Conservation (phyloP, 176 grass and related monocot genomes). For the Oryza glaberrima region DNA sequence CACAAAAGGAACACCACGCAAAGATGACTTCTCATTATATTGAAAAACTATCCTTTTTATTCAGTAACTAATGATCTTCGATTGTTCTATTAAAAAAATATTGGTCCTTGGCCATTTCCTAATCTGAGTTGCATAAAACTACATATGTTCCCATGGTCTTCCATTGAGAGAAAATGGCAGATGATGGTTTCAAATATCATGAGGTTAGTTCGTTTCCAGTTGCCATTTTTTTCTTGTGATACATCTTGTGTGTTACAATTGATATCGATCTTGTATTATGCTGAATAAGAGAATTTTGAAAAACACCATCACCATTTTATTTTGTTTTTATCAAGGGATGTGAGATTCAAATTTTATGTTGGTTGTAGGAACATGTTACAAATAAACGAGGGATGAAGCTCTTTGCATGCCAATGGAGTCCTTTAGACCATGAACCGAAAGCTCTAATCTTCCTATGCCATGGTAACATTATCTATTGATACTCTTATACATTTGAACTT, state of each 20-base stretch:
- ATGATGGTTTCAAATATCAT: slow-evolving; percentile 52
- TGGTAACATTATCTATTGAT: slow-evolving; percentile 38
- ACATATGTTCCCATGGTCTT: slow-evolving; percentile 8
- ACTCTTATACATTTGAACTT: neutral
- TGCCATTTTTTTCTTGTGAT: neutral
- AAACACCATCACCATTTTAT: neutral
- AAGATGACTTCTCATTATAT: too few species aligned
- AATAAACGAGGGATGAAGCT: slow-evolving; percentile 56
- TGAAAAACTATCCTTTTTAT: too few species aligned
- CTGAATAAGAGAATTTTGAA: neutral
- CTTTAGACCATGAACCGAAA: slow-evolving; percentile 51
- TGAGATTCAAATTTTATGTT: neutral
- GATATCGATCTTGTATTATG: neutral
- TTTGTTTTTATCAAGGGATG: neutral
- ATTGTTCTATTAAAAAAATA: too few species aligned
- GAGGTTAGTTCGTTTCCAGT: slow-evolving; percentile 48
- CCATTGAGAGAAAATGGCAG: slow-evolving; percentile 13
- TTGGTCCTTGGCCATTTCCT: neutral
- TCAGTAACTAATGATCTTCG: too few species aligned
- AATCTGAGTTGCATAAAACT: neutral
- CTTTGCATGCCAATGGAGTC: slow-evolving; percentile 71
- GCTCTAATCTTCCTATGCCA: slow-evolving; percentile 80
- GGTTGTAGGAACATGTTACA: slow-evolving; percentile 57
- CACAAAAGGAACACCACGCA: neutral
- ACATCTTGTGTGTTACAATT: neutral